Evolutionary conservation across 1,139 yeast species (phyloP).

Genomic region (Chernovozyma aurita): DNA sequence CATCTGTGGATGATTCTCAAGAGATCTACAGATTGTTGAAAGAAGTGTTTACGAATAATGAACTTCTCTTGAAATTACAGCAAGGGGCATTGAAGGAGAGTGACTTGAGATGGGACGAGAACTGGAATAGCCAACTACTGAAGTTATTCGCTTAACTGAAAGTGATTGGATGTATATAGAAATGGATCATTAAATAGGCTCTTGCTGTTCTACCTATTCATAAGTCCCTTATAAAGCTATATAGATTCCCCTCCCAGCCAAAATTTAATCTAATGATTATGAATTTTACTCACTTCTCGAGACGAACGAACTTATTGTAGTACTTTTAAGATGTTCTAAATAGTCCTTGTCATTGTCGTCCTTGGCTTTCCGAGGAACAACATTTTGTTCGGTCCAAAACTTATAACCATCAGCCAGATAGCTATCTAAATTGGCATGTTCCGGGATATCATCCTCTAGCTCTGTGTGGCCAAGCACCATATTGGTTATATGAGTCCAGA

Average conservation of each 20-base stretch:
- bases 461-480: conserved; percentile 14
- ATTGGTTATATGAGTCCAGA: conserved; percentile 58
- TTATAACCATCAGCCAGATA: conserved; percentile 45
- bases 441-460: conserved; percentile 36
- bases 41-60: conserved; percentile 40
- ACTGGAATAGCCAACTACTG: conserved; percentile 47
- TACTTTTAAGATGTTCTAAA: conserved; percentile 11
- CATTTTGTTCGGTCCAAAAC: conserved; percentile 42
- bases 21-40: conserved; percentile 51
- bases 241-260: no score
- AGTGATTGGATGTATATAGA: no score
- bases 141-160: background rate
- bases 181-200: no score
- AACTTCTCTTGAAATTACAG: conserved; percentile 35
- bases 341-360: conserved; percentile 34
- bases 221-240: no score
- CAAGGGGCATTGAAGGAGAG: conserved; percentile 73
- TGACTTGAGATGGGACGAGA: conserved; percentile 63
- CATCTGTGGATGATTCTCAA: conserved; percentile 34
- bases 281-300: no score
- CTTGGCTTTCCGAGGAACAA: conserved; percentile 25
- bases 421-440: conserved; percentile 41
- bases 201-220: no score
- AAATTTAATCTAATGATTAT: no score
- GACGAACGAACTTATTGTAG: no score